Evolutionary conservation across 768 basidiomycete genomes (phyloP), one percentile per base, ranked within the genome.

Genomic region (Tephrocybe sp.): DNA sequence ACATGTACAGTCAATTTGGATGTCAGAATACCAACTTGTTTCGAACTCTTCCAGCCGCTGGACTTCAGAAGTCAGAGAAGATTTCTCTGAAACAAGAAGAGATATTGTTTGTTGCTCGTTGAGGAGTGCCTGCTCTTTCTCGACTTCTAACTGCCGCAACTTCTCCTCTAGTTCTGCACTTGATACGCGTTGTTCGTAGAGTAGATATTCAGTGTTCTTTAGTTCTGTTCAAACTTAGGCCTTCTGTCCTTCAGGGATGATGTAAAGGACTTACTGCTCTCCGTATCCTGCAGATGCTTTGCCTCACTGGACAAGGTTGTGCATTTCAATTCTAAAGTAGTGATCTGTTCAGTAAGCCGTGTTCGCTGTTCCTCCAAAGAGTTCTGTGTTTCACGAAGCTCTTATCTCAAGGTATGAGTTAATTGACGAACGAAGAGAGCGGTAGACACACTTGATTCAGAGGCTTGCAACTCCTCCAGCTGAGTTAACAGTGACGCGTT

Each of bases 81-180:
- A 77, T 65, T 88, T 89, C 61, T 90, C 88, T 2, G 83, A 77
- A 17, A 92, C 88, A 12, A 94, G 74, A n/a, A 88, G 65, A 40
- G 85, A 75, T 51, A 94, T 89, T 0, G 87, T 88, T 59, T 84
- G 84, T 53, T 82, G 83, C 58, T 87, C 85, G 58, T 78, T 85
- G 57, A 79, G 74, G 34, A 72, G 62, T 23, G 62, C 53, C 1
- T 57, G 55, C 45, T 73, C 73, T 39, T 66, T 70, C 48, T 75
- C 69, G 9, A 55, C 51, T 44, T 65, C 61, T 25, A 68, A 59
- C 44, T 64, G 62, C 15, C 65, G 56, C 50, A 70, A 61, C 40
- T 62, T 66, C 24, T 62, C 63, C 41, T 69, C 56, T 26, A 74
- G 58, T 32, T 61, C 59, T 53, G 68, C 58, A 17, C 65, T 61